Evolutionary conservation across 2,329 filamentous ascomycete genomes (phyloP).

Genomic region (Rhytidhysteron rufulum): DNA sequence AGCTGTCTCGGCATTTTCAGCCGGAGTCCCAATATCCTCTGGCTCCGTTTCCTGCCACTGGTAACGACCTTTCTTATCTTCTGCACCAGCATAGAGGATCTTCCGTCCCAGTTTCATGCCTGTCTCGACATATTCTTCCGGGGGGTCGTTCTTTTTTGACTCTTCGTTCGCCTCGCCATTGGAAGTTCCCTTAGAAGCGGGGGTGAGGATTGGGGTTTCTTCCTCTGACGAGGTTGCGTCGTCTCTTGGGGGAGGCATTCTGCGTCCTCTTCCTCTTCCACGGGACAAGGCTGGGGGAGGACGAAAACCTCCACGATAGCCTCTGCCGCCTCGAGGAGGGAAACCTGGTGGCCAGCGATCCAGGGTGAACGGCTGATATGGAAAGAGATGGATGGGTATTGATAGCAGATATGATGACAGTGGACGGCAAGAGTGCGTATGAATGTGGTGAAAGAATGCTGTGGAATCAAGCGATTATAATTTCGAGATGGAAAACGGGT

Average conservation of each 20-base stretch:
- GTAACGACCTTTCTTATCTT: conserved; percentile 30
- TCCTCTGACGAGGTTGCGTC: conserved; percentile 5
- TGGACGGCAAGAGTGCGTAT: too few relatives aligned
- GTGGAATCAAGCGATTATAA: too few relatives aligned
- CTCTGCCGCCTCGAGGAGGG: not conserved
- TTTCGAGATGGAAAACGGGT: too few relatives aligned
- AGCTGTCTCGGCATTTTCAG: conserved; percentile 59
- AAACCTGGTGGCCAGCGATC: not conserved
- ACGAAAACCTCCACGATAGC: not conserved
- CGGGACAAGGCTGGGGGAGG: not conserved
- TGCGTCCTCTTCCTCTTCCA: not conserved
- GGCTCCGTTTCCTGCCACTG: conserved; percentile 34
- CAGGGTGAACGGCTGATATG: too few relatives aligned
- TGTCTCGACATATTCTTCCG: conserved; percentile 16
- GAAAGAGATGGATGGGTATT: too few relatives aligned
- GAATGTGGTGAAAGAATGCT: conserved; percentile 3
- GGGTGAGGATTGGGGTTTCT: conserved; percentile 1
- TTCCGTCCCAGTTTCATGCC: conserved; percentile 43
- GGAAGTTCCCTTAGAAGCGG: conserved; percentile 8
- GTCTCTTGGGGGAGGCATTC: conserved; percentile 2
- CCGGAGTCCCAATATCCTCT: conserved; percentile 32
- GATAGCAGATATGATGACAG: too few relatives aligned
- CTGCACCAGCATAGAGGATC: conserved; percentile 49
- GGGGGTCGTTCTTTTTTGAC: conserved; percentile 7
- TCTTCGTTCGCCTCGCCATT: conserved; percentile 3